These are phyloP conservation scores for Hepatocystis sp. DNA, from an alignment of 169 alveolate genomes.

Conservation along the genomic window DNA sequence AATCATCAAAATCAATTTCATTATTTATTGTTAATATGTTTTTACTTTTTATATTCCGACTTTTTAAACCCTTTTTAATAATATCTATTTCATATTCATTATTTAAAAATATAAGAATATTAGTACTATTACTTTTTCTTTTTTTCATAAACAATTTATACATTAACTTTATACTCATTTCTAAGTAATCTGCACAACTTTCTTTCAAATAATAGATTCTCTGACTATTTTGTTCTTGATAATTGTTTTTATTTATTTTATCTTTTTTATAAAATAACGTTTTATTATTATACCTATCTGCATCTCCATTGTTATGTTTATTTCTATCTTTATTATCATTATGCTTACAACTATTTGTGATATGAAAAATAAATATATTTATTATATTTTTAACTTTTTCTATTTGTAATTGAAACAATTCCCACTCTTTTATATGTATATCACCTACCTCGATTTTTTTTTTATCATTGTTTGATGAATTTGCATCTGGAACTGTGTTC, in stretches of 20 bases:
- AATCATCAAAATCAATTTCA: constrained; percentile 5
- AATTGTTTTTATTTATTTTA: too few relatives aligned
- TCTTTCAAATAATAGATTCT: constrained; percentile 49
- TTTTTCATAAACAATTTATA: constrained; percentile 27
- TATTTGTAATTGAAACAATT: constrained; percentile 9
- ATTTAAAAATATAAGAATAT: constrained; percentile 60
- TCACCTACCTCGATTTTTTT: constrained; percentile 7
- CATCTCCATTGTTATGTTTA: neutral
- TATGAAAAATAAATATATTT: constrained; percentile 44
- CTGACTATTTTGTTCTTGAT: too few relatives aligned
- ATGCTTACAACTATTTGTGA: constrained; percentile 6
- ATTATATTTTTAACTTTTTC: constrained; percentile 40
- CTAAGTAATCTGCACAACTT: constrained; percentile 59
- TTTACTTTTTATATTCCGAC: constrained; percentile 13
- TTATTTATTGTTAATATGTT: constrained; percentile 24
- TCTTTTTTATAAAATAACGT: too few relatives aligned
- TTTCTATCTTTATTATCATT: neutral
- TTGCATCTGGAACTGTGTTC: too few relatives aligned
- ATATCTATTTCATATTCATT: constrained; percentile 66
- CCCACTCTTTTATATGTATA: constrained; percentile 46
- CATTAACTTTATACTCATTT: constrained; percentile 27
- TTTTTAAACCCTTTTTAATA: constrained; percentile 32
- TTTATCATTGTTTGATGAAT: too few relatives aligned
- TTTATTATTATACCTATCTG: constrained; percentile 1
- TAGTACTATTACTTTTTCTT: constrained; percentile 22